A percentile compares a stretch with the other conserved stretches of the same genome.
These are phyloP conservation scores for Ascochyta pisi DNA, from an alignment of 2,329 filamentous ascomycete genomes.

Conservation along the genomic window DNA sequence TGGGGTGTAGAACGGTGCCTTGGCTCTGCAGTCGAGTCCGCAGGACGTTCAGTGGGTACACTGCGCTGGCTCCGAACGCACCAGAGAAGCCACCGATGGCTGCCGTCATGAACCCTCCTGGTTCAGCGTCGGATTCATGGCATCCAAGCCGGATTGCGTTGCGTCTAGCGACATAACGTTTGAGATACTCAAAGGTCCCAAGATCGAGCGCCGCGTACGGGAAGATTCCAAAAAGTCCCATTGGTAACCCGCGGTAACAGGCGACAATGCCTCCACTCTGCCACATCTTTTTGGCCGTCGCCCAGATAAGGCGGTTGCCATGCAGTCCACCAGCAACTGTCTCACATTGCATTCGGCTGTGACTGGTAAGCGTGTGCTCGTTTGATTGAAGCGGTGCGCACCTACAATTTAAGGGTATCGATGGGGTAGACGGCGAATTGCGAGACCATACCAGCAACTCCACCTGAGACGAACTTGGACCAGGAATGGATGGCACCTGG, in stretches of 20 bases:
- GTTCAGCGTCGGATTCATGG: slow-evolving; percentile 79
- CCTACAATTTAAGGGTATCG: slow-evolving; percentile 78
- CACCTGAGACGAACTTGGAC: slow-evolving; percentile 90
- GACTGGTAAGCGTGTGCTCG: slow-evolving; percentile 3
- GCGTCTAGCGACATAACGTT: slow-evolving; percentile 72
- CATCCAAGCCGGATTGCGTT: slow-evolving; percentile 73
- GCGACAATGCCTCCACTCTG: slow-evolving; percentile 73
- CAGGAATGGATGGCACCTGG: slow-evolving; percentile 78
- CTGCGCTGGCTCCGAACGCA: slow-evolving; percentile 88
- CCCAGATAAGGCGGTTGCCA: slow-evolving; percentile 81
- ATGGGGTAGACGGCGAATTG: slow-evolving; percentile 97
- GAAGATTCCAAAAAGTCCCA: slow-evolving; percentile 96
- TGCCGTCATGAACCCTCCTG: slow-evolving; percentile 83
- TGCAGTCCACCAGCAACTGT: slow-evolving; percentile 84
- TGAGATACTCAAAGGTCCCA: slow-evolving; percentile 92
- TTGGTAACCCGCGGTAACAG: slow-evolving; percentile 90
- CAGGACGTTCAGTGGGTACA: slow-evolving; percentile 94
- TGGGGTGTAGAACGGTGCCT: slow-evolving; percentile 87
- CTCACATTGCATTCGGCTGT: slow-evolving; percentile 85
- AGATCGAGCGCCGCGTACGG: slow-evolving; percentile 97
- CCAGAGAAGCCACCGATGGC: slow-evolving; percentile 90
- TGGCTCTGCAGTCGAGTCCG: slow-evolving; percentile 92
- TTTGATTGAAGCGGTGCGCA: slow-evolving; percentile 1
- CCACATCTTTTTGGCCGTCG: slow-evolving; percentile 88
- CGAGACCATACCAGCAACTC: slow-evolving; percentile 86